These are phyloP conservation scores for Larix sibirica DNA, from an alignment of 83 land plant species.

Conservation along the genomic window DNA sequence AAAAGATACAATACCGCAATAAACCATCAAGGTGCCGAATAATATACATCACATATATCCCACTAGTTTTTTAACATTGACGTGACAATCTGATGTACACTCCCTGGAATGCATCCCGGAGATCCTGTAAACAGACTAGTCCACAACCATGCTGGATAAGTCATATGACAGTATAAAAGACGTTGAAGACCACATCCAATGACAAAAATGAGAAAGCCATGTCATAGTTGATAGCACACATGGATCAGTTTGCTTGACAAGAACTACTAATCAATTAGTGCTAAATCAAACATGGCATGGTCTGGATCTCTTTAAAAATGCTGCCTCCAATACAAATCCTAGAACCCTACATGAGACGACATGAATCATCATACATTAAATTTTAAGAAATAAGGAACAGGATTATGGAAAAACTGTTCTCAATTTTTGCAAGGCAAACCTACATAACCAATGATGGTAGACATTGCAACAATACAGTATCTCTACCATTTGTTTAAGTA, in stretches of 20 bases:
- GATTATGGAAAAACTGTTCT: neutral
- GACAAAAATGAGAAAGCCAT: neutral
- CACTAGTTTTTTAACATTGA: neutral
- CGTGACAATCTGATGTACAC: neutral
- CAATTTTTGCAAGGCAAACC: neutral
- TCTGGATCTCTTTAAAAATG: neutral
- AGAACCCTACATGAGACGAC: neutral
- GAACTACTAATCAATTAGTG: neutral
- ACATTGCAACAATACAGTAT: neutral
- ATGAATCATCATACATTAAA: neutral
- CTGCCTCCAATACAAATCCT: neutral
- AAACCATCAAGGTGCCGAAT: neutral
- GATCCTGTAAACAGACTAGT: neutral
- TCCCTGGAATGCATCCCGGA: neutral
- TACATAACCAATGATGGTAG: conserved; percentile 4
- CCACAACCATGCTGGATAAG: neutral
- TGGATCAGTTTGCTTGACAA: conserved; percentile 1
- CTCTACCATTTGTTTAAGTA: neutral
- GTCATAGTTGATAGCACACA: neutral
- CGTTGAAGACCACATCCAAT: neutral
- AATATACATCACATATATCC: neutral
- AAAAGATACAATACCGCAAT: neutral
- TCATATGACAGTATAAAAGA: neutral
- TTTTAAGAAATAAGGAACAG: neutral
- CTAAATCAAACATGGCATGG: conserved; percentile 2